Percentiles rank a stretch among this genome's conserved stretches.
These are phyloP conservation scores for Solanum lycopersicoides DNA, from an alignment of 257 asterid species.

Conservation along the genomic window DNA sequence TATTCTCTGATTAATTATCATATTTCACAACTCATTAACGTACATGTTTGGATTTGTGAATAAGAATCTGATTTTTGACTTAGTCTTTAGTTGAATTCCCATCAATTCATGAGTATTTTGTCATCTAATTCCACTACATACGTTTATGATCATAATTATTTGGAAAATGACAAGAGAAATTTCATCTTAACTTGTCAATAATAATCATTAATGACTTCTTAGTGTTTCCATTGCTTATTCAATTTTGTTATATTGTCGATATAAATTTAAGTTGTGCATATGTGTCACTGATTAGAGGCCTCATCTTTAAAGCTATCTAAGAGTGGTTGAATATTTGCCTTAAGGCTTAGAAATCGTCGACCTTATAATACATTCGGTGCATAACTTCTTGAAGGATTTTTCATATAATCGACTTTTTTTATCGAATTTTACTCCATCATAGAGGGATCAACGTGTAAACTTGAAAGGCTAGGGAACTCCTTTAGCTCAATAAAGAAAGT, in stretches of 20 bases:
- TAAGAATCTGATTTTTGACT: not conserved
- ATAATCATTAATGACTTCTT: not conserved
- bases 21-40: not conserved
- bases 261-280: not conserved
- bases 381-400: too few relatives aligned
- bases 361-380: too few relatives aligned
- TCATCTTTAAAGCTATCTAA: too few relatives aligned
- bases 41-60: not conserved
- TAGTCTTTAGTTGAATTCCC: not conserved
- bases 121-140: not conserved
- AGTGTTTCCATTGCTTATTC: not conserved
- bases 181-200: not conserved
- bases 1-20: not conserved
- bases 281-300: too few relatives aligned
- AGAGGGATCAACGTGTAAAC: too few relatives aligned
- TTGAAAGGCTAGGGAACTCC: too few relatives aligned
- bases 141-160: not conserved
- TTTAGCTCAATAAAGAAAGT: too few relatives aligned
- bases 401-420: too few relatives aligned
- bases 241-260: not conserved
- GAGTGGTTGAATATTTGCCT: accelerated
- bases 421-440: too few relatives aligned
- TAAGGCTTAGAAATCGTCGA: too few relatives aligned
- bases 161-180: not conserved
- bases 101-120: not conserved